phyloP scores from a whole-genome alignment of 495 filamentous ascomycete species.

The Jackrogersella minutella region DNA sequence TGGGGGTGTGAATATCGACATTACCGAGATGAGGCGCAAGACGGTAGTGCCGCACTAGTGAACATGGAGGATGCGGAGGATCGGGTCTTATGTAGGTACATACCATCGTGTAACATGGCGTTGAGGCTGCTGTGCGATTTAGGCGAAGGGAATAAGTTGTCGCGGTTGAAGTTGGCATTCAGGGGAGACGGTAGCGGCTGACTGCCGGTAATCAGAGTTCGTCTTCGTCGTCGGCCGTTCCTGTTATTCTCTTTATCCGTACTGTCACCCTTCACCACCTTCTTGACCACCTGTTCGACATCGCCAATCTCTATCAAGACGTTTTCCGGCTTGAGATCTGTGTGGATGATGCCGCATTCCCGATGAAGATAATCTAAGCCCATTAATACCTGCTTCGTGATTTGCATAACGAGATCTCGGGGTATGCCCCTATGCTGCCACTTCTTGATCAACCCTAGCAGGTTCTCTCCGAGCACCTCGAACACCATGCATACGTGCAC shows the following conservation, averaged over 20 bases:
- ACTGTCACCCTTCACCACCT: slow-evolving; percentile 88
- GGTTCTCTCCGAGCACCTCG: slow-evolving; percentile 94
- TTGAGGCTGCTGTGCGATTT: slow-evolving; percentile 84
- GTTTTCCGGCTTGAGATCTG: slow-evolving; percentile 97
- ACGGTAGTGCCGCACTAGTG: background rate
- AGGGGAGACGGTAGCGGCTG: slow-evolving; percentile 95
- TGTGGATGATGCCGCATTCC: slow-evolving; percentile 99
- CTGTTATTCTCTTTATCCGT: slow-evolving; percentile 86
- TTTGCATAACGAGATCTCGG: slow-evolving; percentile 95
- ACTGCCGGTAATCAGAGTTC: slow-evolving; percentile 96
- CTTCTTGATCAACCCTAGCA: slow-evolving; percentile 94
- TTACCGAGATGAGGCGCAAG: background rate
- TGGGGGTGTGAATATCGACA: background rate
- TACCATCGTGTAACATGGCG: slow-evolving; percentile 83
- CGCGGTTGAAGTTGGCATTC: slow-evolving; percentile 85
- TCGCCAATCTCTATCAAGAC: slow-evolving; percentile 99
- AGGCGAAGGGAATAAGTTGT: slow-evolving; percentile 72
- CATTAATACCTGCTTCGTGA: slow-evolving; percentile 96
- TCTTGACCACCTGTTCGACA: slow-evolving; percentile 94
- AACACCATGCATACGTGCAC: slow-evolving; percentile 99
- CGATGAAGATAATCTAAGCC: slow-evolving; percentile 96
- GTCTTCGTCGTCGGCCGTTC: slow-evolving; percentile 89
- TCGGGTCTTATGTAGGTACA: slow-evolving; percentile 38
- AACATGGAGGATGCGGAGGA: slow-evolving; percentile 4
- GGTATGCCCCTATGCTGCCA: slow-evolving; percentile 99